Evolutionary conservation across 345 rosid species (phyloP).

Genomic region (Aquilaria sinensis): DNA sequence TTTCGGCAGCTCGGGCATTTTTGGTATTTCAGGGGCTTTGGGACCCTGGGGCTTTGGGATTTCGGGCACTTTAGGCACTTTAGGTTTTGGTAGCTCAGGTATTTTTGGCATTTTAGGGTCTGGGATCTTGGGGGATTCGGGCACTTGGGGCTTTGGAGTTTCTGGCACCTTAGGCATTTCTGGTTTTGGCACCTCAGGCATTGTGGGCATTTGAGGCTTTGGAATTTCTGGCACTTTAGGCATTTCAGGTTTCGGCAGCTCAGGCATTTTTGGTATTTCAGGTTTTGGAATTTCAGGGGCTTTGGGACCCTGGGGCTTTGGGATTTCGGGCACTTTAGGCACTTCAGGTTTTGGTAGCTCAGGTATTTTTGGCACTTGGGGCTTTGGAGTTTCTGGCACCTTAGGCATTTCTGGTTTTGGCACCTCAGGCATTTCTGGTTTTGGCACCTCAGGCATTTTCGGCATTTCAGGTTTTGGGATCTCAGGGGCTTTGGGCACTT

Average conservation of each 20-base stretch:
- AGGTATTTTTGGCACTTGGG: constrained; percentile 2
- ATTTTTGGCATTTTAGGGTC: constrained; percentile 4
- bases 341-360: constrained; percentile 9
- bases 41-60: constrained; percentile 3
- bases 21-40: not conserved
- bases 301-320: not conserved
- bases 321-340: not conserved
- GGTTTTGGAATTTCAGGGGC: constrained; percentile 5
- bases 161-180: constrained; percentile 24
- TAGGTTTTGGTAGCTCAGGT: constrained; percentile 10
- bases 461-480: constrained; percentile 13
- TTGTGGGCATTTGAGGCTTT: constrained; percentile 16
- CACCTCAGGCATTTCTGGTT: constrained; percentile 25
- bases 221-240: constrained; percentile 17
- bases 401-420: not conserved
- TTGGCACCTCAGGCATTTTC: constrained; percentile 21
- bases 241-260: constrained; percentile 9
- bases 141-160: constrained; percentile 9
- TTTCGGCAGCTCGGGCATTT: constrained; percentile 1
- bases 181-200: constrained; percentile 24
- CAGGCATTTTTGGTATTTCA: not conserved
- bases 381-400: constrained; percentile 10
- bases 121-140: constrained; percentile 17
- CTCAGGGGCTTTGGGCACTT: constrained; percentile 18
- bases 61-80: constrained; percentile 2